Conservation (phyloP, 140 eudicot genomes). For the Stevia rebaudiana region DNA sequence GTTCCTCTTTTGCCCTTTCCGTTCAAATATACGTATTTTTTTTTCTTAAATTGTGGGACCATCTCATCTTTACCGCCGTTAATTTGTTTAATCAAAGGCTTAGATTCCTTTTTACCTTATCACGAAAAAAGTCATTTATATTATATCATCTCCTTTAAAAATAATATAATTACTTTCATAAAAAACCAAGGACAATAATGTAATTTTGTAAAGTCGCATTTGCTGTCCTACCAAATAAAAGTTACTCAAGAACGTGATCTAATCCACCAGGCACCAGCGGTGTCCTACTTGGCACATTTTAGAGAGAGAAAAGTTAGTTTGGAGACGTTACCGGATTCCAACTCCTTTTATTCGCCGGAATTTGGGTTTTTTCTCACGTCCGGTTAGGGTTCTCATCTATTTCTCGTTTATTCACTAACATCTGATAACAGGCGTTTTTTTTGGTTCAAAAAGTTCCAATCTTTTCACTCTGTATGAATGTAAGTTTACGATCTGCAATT, state of each 20-base stretch:
- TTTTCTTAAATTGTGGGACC: no score
- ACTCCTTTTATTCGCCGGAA: conserved; percentile 56
- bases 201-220: not conserved
- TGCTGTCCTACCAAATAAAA: conserved; percentile 30
- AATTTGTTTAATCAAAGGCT: no score
- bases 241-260: conserved; percentile 41
- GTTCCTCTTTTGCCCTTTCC: no score
- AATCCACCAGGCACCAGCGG: conserved; percentile 39
- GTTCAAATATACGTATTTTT: no score
- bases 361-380: conserved; percentile 55
- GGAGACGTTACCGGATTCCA: conserved; percentile 70
- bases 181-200: conserved; percentile 32
- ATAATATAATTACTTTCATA: not conserved
- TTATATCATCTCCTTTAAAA: no score
- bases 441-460: not conserved
- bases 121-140: no score
- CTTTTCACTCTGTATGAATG: conserved; percentile 30
- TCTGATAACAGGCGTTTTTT: conserved; percentile 8
- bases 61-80: no score
- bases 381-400: conserved; percentile 32
- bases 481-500: conserved; percentile 36
- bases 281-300: conserved; percentile 27
- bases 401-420: conserved; percentile 2
- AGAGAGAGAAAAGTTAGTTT: conserved; percentile 42
- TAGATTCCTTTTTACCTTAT: no score